These are phyloP conservation scores for Paramyrothecium sp. DNA, from an alignment of 2,329 filamentous ascomycete species.

Conservation along the genomic window DNA sequence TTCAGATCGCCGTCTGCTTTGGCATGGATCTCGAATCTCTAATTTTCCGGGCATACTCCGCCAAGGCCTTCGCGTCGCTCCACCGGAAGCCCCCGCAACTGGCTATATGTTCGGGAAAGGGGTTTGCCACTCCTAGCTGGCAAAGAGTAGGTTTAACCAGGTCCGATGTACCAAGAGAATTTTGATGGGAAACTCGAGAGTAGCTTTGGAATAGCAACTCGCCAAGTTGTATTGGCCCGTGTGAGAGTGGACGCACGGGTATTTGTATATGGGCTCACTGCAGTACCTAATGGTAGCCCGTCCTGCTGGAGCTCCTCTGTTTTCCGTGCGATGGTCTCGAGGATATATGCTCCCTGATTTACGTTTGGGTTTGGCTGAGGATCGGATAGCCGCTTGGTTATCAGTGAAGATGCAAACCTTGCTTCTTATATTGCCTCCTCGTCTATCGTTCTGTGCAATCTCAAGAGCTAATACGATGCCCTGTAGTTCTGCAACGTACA, in stretches of 20 bases:
- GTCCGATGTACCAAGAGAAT: too few species aligned
- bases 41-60: background rate
- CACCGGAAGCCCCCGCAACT: background rate
- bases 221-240: too few species aligned
- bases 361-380: constrained; percentile 2
- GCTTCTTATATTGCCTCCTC: constrained; percentile 1
- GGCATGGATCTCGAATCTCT: background rate
- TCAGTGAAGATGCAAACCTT: constrained; percentile 5
- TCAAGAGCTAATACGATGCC: constrained; percentile 6
- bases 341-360: too few species aligned
- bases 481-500: constrained; percentile 7
- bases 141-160: too few species aligned
- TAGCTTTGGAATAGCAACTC: too few species aligned
- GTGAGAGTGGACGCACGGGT: too few species aligned
- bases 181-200: too few species aligned
- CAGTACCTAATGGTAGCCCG: too few species aligned
- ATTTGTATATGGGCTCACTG: too few species aligned
- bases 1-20: background rate
- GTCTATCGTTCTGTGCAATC: background rate
- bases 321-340: too few species aligned
- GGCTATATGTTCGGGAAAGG: background rate
- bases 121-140: too few species aligned
- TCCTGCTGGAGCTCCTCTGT: background rate
- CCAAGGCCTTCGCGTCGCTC: background rate
- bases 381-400: constrained; percentile 7